Base-by-base conservation (phyloP, 164 flowering plant species). In the Amborella trichopoda region DNA sequence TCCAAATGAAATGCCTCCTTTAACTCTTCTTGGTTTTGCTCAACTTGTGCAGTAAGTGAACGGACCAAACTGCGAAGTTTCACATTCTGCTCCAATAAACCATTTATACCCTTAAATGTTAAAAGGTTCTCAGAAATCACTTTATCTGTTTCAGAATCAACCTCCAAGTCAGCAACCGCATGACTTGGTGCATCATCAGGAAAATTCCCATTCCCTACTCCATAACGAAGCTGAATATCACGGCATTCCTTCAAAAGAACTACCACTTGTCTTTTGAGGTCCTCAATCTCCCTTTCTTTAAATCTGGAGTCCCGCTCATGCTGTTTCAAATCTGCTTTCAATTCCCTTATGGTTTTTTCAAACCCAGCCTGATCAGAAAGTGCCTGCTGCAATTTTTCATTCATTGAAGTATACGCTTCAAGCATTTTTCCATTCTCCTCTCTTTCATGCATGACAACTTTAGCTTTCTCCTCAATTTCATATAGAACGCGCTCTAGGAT, bases 391-490 rank as follows among this genome's bases (percentile, higher is more conserved):
- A 91, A 55, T 48, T 81, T 91, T 54, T 78, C 62, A 56, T 78
- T 77, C 58, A 82, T 64, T 43, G 58, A 19, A 41, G 82, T 68
- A 63, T 87, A 84, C 12, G 91, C 81, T 45, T 84, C 99, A 14
- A 64, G 61, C 89, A 82, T 74, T 56, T 78, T 71, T 53, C 84
- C 95, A 64, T 91, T 89, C 51, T 87, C 96, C 55, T 63, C 99
- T 75, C 96, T 68, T 63, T 91, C 96, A 55, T 80, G 93, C 62
- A 82, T 48, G 55, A 91, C 71, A 28, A 70, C 44, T 46, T 61
- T 89, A 45, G 96, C 93, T 65, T 87, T 87, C 65, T 84, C 95
- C 68, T 91, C 95, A 36, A 91, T 66, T 69, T 91, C 95, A 55
- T 46, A 57, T 9, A 91, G 61, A 46, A 91, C 91, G 72, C 80